Conservation (phyloP, 306 rosid species). For the Prunus salicina region DNA sequence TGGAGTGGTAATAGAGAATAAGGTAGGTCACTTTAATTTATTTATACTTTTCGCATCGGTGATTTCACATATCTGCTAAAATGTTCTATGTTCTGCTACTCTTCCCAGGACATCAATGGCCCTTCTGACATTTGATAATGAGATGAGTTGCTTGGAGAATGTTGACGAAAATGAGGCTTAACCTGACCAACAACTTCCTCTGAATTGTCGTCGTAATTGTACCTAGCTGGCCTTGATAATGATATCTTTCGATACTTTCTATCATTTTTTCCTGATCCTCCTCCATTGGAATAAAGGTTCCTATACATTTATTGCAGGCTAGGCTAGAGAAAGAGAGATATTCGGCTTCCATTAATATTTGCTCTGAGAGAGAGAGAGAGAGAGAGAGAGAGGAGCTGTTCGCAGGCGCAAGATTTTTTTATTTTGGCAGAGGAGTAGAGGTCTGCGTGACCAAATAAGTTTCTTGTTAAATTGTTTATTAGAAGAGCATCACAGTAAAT, state of each 20-base stretch:
- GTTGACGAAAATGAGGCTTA: neutral
- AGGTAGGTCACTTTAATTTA: constrained; percentile 36
- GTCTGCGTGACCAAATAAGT: constrained; percentile 11
- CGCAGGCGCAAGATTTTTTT: neutral
- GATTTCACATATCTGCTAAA: neutral
- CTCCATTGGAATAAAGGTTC: too few relatives aligned
- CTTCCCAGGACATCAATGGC: constrained; percentile 51
- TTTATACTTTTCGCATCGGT: neutral
- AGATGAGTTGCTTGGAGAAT: constrained; percentile 17
- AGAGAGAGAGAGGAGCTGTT: neutral
- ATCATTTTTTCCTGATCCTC: too few relatives aligned
- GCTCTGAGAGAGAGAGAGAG: neutral
- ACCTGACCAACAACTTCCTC: neutral
- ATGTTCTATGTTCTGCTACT: constrained; percentile 3
- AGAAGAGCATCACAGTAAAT: neutral
- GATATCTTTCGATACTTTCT: too few relatives aligned
- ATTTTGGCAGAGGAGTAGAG: neutral
- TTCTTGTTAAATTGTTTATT: neutral
- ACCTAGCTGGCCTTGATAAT: neutral
- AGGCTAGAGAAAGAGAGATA: too few relatives aligned
- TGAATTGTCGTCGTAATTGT: neutral
- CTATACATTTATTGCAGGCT: too few relatives aligned
- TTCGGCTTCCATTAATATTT: neutral
- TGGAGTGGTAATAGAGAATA: constrained; percentile 53
- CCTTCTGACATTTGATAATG: constrained; percentile 34